Base-by-base conservation (phyloP, 352 stramenopile genomes). In the Pythium dissotocum region DNA sequence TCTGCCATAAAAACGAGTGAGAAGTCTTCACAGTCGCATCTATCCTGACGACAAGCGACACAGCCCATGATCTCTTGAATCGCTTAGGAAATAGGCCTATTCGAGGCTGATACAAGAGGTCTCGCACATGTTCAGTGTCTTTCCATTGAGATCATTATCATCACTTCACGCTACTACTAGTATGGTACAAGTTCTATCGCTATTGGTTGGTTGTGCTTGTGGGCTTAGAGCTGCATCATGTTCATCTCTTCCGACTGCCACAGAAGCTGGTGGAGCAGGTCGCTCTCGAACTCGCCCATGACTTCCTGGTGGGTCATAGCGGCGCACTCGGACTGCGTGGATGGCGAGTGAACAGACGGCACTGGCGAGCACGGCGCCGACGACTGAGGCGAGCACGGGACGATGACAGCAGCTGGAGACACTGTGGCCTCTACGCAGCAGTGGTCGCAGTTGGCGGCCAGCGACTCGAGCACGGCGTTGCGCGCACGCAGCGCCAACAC, bases 391-490 rank as follows among this genome's bases (percentile, higher is more conserved):
- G 61, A 65, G 48, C 24, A 60, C 26, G 52, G 7, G 44, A 42
- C 55, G 48, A 28, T 6, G 21, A 49, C 5, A 10, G 14, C 14
- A 18, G 16, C 16, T 18, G 46, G 30, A 13, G 61, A 52, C 18
- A 55, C 55, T 2, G 49, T 59, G 18, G 16, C 46, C 9, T 62
- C 60, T 4, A 18, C 26, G 6, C 57, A 61, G 63, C 79, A 88
- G 13, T 77, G 61, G 9, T 51, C 36, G 61, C 74, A 82, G 44
- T 55, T 61, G 5, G 70, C 66, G 24, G 67, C 56, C 2, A 79
- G 53, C 16, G 51, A 61, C 63, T 88, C 76, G 18, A 88, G 66
- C 26, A 65, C 54, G 53, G 79, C 69, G 54, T 71, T 77, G 61
- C 77, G 78, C 21, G 68, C 51, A 71, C 74, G 67, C 70, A 80